Conservation (phyloP, 2,329 filamentous ascomycete species). For the Catunica adiposa region DNA sequence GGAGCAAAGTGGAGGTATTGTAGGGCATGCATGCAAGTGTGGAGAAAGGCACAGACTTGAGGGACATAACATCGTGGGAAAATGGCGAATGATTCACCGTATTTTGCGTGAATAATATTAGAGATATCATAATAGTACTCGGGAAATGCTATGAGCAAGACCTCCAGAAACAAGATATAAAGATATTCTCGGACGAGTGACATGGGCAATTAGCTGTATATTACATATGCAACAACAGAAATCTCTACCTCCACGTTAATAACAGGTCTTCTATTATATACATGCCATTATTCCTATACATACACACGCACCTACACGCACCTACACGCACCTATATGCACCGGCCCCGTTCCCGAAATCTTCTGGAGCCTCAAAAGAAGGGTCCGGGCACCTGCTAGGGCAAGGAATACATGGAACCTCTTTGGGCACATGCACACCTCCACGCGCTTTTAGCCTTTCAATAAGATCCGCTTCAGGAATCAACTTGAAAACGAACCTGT, state of each 20-base stretch:
- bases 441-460: no score
- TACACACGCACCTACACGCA: background rate
- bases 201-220: no score
- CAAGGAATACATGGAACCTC: no score
- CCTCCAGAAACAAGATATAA: no score
- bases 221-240: no score
- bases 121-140: no score
- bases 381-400: background rate
- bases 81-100: background rate
- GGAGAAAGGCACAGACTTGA: background rate
- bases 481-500: no score
- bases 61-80: background rate
- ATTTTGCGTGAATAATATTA: background rate
- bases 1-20: background rate
- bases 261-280: background rate
- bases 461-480: no score
- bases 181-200: no score
- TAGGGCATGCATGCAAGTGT: background rate
- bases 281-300: background rate
- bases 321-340: background rate
- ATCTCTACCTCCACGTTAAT: no score
- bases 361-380: background rate
- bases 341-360: background rate
- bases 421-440: no score
- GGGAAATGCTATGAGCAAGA: no score